Evolutionary conservation across 164 flowering plant species (phyloP), one percentile per base, ranked within the genome.

Genomic region (Vitis riparia): DNA sequence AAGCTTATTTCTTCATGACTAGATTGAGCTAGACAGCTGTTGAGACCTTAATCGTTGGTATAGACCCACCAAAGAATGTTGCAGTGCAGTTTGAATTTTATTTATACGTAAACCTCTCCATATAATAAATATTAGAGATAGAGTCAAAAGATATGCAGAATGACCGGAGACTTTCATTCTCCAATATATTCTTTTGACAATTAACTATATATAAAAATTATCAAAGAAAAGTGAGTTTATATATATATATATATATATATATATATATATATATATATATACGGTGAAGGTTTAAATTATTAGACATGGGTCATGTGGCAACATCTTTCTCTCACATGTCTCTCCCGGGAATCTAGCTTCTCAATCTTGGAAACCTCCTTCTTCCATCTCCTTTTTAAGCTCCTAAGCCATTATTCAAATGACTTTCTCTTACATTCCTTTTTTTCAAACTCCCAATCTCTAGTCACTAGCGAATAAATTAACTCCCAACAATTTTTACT

Each of bases 91-190:
- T 37, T 37, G 44, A 3, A 37, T 37, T 37, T 37, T 37, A 37
- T 37, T 37, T 37, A 37, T 37, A 37, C 2, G 44, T 37, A 37
- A 37, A 37, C 27, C 27, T 23, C 27, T 23, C 27, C 7, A 37
- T 37, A 60, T 58, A 69, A 63, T 62, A 68, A 66, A 58, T 48
- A 67, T 27, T 30, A 48, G 57, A 67, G 69, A 71, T 51, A 65
- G 81, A 65, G 78, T 75, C 78, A 78, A 81, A 78, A 74, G 76
- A 62, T 67, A 17, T 61, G 76, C 82, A 81, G 80, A 86, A 86
- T 82, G 76, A 75, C 50, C 74, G 89, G 85, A 80, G 87, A 79
- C 75, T 81, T 81, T 83, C 85, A 81, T 73, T 86, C 81, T 70
- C 89, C 89, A 49, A 84, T 73, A 81, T 84, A 84, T 86, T 83